phyloP scores from a whole-genome alignment of 169 alveolate genomes.

The Amoebophrya sp. region DNA sequence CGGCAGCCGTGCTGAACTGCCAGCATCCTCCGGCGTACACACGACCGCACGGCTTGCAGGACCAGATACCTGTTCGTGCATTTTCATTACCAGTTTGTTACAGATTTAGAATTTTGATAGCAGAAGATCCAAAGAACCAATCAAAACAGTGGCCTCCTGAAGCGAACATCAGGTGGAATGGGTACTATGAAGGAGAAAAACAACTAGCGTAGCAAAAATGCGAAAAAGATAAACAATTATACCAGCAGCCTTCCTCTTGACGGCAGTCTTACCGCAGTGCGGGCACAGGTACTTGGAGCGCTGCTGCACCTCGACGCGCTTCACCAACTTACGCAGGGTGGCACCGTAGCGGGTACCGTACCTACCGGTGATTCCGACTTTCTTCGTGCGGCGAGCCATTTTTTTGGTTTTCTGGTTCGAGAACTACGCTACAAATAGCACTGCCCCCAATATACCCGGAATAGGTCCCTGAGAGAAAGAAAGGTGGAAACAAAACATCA shows the following conservation, averaged over 20 bases:
- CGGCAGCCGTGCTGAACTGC: conserved; percentile 10
- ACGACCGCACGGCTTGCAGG: conserved; percentile 14
- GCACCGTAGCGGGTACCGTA: conserved; percentile 98
- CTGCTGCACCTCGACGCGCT: conserved; percentile 87
- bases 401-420: neutral
- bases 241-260: conserved; percentile 22
- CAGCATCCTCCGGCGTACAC: neutral
- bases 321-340: conserved; percentile 90
- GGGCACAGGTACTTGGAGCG: conserved; percentile 89
- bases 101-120: no score
- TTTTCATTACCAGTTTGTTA: no score
- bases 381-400: conserved; percentile 29
- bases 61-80: conserved; percentile 6
- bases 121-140: no score
- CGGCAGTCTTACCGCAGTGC: conserved; percentile 84
- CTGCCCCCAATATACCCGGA: neutral
- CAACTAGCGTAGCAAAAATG: no score
- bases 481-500: neutral
- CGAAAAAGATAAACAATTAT: neutral
- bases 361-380: conserved; percentile 97
- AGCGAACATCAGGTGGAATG: no score
- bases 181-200: no score
- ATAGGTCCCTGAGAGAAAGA: neutral
- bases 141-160: no score
- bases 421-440: neutral